Evolutionary conservation across 345 rosid species (phyloP).

Genomic region (Citrus trifoliata): DNA sequence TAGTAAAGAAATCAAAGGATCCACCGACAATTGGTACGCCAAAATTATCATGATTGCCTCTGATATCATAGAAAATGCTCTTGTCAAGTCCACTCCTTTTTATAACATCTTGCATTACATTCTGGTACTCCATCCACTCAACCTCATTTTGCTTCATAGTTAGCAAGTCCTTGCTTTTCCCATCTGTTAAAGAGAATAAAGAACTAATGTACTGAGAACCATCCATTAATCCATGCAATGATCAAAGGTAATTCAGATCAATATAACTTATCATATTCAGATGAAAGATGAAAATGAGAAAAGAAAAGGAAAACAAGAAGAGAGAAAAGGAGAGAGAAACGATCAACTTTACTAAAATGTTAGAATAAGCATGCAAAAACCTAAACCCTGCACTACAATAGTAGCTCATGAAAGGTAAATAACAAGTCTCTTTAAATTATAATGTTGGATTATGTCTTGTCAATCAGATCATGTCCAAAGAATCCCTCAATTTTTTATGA

Average conservation of each 20-base stretch:
- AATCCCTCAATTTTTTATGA: neutral
- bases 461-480: neutral
- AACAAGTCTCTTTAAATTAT: neutral
- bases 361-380: neutral
- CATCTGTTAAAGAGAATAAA: slow-evolving; percentile 49
- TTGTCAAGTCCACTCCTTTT: slow-evolving; percentile 63
- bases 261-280: neutral
- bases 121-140: slow-evolving; percentile 82
- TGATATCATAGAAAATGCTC: slow-evolving; percentile 77
- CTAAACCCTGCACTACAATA: neutral
- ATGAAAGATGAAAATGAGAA: neutral
- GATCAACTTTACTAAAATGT: neutral
- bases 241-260: slow-evolving; percentile 2
- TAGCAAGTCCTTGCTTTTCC: slow-evolving; percentile 80
- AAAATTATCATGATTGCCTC: slow-evolving; percentile 95
- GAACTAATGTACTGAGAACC: neutral
- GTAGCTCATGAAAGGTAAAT: neutral
- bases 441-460: neutral
- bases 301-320: too few relatives aligned
- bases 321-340: neutral
- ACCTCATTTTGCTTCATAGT: slow-evolving; percentile 81
- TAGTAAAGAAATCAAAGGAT: slow-evolving; percentile 73
- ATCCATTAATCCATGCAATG: neutral
- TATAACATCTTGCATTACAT: slow-evolving; percentile 65
- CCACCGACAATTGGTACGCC: slow-evolving; percentile 71